Evolutionary conservation across 352 stramenopile species (phyloP).

Genomic region (Aphanomyces cochlioides): DNA sequence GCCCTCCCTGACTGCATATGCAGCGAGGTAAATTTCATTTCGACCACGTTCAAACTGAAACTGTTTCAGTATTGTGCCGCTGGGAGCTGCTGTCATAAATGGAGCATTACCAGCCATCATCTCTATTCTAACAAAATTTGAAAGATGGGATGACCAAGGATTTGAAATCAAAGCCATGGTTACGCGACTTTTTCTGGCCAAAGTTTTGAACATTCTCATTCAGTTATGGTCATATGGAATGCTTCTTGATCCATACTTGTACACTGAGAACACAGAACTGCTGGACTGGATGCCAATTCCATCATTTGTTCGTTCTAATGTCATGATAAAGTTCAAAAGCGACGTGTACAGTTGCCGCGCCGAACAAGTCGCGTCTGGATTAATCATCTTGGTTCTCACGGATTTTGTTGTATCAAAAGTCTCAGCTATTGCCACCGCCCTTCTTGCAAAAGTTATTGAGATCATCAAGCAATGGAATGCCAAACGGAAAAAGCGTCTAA

Average conservation of each 20-base stretch:
- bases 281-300: constrained; percentile 26
- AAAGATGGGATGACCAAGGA: constrained; percentile 73
- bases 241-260: constrained; percentile 61
- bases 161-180: constrained; percentile 83
- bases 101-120: constrained; percentile 60
- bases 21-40: constrained; percentile 35
- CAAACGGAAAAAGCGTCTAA: constrained; percentile 31
- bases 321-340: constrained; percentile 66
- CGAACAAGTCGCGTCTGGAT: constrained; percentile 56
- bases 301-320: constrained; percentile 43
- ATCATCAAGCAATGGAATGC: constrained; percentile 20
- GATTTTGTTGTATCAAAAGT: constrained; percentile 72
- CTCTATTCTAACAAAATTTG: constrained; percentile 55
- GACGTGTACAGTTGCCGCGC: constrained; percentile 48
- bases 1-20: constrained; percentile 49
- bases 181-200: constrained; percentile 73
- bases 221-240: constrained; percentile 71
- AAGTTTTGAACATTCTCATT: constrained; percentile 78
- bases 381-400: constrained; percentile 67
- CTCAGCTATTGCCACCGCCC: constrained; percentile 38
- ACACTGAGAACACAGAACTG: constrained; percentile 37
- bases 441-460: constrained; percentile 34
- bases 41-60: background rate
- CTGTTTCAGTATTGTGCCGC: constrained; percentile 48
- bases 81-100: constrained; percentile 73